phyloP scores from a whole-genome alignment of 441 rosid species.

The Bocquillonia castaneifolia region DNA sequence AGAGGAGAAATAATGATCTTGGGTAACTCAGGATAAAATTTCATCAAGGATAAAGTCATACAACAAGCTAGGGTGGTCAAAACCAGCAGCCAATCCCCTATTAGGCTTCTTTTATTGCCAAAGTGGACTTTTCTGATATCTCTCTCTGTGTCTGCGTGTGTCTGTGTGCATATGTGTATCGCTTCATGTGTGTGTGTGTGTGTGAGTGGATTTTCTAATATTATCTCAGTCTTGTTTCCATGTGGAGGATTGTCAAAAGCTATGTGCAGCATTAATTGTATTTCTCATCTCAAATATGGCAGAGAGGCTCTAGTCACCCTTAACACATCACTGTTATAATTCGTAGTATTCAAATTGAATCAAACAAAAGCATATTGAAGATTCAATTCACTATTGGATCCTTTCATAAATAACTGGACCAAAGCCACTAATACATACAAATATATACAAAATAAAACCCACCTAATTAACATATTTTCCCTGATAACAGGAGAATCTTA shows the following conservation, averaged over 20 bases:
- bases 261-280: neutral
- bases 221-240: too few relatives aligned
- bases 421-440: too few relatives aligned
- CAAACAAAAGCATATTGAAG: neutral
- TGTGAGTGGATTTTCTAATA: too few relatives aligned
- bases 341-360: neutral
- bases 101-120: neutral
- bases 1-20: neutral
- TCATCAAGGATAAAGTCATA: neutral
- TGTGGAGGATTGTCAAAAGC: neutral
- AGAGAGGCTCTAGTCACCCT: neutral
- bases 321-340: neutral
- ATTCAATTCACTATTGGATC: too few relatives aligned
- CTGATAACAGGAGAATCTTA: neutral
- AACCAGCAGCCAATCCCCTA: neutral
- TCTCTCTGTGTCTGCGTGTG: too few relatives aligned
- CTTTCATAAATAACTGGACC: too few relatives aligned
- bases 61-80: neutral
- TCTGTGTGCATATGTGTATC: too few relatives aligned
- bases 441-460: too few relatives aligned
- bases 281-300: neutral
- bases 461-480: neutral
- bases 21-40: neutral
- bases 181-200: too few relatives aligned
- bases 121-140: neutral